Evolutionary conservation across 2,329 filamentous ascomycete genomes (phyloP), one percentile per base, ranked within the genome.

Genomic region (Boeremia lycopersici): DNA sequence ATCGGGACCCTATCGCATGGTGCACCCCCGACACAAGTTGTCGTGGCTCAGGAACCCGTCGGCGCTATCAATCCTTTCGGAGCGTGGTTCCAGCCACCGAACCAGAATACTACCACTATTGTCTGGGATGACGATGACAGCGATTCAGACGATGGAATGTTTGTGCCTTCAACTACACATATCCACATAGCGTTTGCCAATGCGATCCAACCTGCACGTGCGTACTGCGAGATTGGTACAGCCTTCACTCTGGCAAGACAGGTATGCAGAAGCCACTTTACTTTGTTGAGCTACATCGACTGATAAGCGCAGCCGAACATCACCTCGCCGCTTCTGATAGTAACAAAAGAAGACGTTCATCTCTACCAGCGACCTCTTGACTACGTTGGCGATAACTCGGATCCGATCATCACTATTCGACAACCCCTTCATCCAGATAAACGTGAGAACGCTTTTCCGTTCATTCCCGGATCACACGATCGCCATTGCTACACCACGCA

Each of bases 401-500:
- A 63, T 1, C 57, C 56, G 5, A 54, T 76, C 67, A 15, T 78
- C n/a, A 70, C 72, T 2, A 71, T 79, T 49, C 72, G 68, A 9
- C 69, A 74, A 36, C 73, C 76, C 2, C 49, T 70, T 11, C 63
- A 62, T 28, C 58, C 64, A 0, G 25, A 47, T 1, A 38, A 58
- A 11, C 33, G 19, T 3, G 31, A 43, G 2, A 44, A n/a, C 10
- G 31, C 28, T 3, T 48, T 46, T 41, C n/a, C 42, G 3, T 31
- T 43, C 23, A 36, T 38, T 7, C 34, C 57, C 15, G 41, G 34
- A 38, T 67, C 75, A 12, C 53, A 50, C 23, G 64, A 86, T 60
- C 81, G 85, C 7, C 74, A 90, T 19, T 87, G 82, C 73, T 85
- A 89, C 79, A 74, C 85, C 33, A 76, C 82, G 0, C 81, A 86